Base-by-base conservation (phyloP, 768 basidiomycete genomes). In the Agaricus blazei region DNA sequence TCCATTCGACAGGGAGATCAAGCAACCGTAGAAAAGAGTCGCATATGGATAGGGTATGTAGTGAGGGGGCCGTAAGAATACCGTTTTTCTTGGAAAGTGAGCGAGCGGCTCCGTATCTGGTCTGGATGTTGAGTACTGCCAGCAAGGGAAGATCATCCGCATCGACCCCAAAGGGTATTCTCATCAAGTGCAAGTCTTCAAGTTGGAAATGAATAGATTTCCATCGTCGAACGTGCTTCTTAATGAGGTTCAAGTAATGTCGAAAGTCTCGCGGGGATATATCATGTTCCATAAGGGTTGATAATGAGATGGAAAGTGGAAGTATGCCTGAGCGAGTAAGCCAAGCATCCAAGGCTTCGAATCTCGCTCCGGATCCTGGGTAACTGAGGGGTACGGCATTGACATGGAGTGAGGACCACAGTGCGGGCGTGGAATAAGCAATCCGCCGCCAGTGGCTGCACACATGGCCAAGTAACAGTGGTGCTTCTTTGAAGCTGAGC, bases 401-500 rank as follows among this genome's bases (percentile, higher is more conserved):
- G 31, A 60, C 51, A 28, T 60, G 56, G 23, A 60, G 41, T 12
- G 42, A 42, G 9, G 56, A 27, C 59, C 59, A 60, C 5, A 60
- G 48, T 24, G 36, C 43, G 1, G 56, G 56, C 9, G 56, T 54
- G 44, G 29, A 42, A 9, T 42, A 14, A 11, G 46, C 38, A 37
- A 60, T 29, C 47, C 43, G 43, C 34, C 59, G 40, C 59, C 59
- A 60, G 9, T 34, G 36, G 19, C 52, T 46, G 27, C 59, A 60
- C 11, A 60, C 59, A 23, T 53, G 40, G n/a, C 56, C 56, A 23
- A 60, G 45, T 26, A 54, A 15, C 15, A 60, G 9, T 1, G 59
- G 59, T 14, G 59, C 59, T 45, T 60, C 59, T 27, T 44, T 52
- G 23, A 36, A 38, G 48, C 53, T 48, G 56, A 60, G 50, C 9